Base-by-base conservation (phyloP, 148 eudicot species). In the Heliamphora exappendiculata region DNA sequence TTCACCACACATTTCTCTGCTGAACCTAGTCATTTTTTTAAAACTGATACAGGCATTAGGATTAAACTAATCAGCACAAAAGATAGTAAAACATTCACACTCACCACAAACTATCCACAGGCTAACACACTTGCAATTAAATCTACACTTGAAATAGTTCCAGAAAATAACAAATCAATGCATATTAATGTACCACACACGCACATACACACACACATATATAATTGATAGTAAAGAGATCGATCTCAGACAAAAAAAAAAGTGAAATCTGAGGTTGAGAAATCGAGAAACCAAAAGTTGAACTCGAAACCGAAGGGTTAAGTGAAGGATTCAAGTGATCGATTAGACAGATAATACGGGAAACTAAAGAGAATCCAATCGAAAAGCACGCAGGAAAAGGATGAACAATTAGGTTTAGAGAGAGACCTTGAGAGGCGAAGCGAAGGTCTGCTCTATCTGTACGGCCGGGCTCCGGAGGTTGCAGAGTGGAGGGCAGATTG, bases 331-430 rank as follows among this genome's bases (percentile, higher is more conserved):
- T 34, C 12, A 7, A 54, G 7, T 33, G 14, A 54, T 54, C 34
- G 33, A 39, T 20, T 7, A 2, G 29, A 24, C 8, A 41, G 8
- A 22, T 31, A 45, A 68, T 4, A 22, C 17, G 22, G 28, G 3
- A 58, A 39, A 24, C 20, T 55, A n/a, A 39, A 57, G 19, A 57
- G 34, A 39, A 78, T 39, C 76, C 64, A 62, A 39, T 62, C 37
- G 63, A 26, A 67, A 63, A 19, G 3, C 42, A 47, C 8, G 57
- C 11, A 66, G 42, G 42, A 20, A 1, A 24, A 34, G 75, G 39
- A 58, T 4, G 51, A 58, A 22, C 64, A 63, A 54, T 67, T 51
- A 36, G 37, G 17, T 42, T 19, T 10, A 36, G 36, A 51, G 26
- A 28, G 54, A 36, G 28, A 74, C 68, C 76, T 58, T 41, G 55